phyloP scores from a whole-genome alignment of 768 basidiomycete genomes.

The Mycena crocata region DNA sequence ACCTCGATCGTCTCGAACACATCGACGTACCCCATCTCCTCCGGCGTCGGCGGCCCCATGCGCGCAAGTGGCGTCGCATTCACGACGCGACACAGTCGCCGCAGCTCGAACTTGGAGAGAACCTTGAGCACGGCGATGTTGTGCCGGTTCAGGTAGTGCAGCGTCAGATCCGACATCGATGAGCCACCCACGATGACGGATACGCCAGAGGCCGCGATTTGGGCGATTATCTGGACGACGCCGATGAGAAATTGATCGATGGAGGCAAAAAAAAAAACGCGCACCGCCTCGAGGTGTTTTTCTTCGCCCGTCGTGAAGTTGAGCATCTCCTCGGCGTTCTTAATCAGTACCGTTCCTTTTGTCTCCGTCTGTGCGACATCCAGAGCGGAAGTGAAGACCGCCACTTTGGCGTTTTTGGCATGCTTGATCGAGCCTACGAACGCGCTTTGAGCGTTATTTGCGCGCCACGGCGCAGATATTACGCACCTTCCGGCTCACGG shows the following conservation, averaged over 20 bases:
- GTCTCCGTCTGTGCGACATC: slow-evolving; percentile 98
- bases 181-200: slow-evolving; percentile 95
- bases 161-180: slow-evolving; percentile 92
- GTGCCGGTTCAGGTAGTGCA: slow-evolving; percentile 96
- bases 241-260: slow-evolving; percentile 5
- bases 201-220: slow-evolving; percentile 96
- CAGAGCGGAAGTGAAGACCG: slow-evolving; percentile 92
- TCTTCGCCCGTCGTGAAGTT: slow-evolving; percentile 98
- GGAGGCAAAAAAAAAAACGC: slow-evolving; percentile 1
- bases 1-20: slow-evolving; percentile 96
- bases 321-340: slow-evolving; percentile 95
- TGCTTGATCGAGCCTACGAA: slow-evolving; percentile 82
- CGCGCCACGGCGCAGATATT: not conserved
- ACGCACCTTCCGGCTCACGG: slow-evolving; percentile 90
- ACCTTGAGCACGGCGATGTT: slow-evolving; percentile 97
- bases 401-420: slow-evolving; percentile 88
- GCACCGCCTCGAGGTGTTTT: slow-evolving; percentile 91
- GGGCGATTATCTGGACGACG: slow-evolving; percentile 88
- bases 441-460: not conserved
- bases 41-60: slow-evolving; percentile 94
- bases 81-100: slow-evolving; percentile 93
- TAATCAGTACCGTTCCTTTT: slow-evolving; percentile 96
- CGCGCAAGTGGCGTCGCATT: slow-evolving; percentile 97
- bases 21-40: slow-evolving; percentile 95
- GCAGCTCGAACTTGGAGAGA: slow-evolving; percentile 96